Evolutionary conservation across 495 filamentous ascomycete genomes (phyloP).

Genomic region (Xylaria palmicola): DNA sequence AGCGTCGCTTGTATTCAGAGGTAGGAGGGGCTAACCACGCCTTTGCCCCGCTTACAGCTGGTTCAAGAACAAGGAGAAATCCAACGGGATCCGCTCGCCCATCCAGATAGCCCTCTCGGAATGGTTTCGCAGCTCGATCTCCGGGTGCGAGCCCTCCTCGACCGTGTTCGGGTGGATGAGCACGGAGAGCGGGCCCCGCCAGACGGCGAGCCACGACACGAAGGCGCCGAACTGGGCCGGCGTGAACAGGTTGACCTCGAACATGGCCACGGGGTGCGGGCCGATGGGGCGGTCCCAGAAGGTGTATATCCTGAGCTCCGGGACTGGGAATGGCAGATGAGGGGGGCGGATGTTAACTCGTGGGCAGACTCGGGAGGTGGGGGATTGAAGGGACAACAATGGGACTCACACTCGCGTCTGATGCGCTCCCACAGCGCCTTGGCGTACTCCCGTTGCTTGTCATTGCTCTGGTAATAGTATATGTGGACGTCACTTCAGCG

Average conservation of each 20-base stretch:
- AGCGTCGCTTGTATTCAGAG: background rate
- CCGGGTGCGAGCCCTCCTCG: constrained; percentile 28
- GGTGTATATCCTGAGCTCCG: constrained; percentile 79
- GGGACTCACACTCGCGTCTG: constrained; percentile 66
- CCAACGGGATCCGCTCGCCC: constrained; percentile 69
- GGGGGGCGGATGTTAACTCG: background rate
- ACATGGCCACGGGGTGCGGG: constrained; percentile 84
- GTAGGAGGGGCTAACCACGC: background rate
- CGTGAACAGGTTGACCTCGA: constrained; percentile 86
- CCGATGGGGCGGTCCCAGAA: constrained; percentile 77
- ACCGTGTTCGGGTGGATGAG: constrained; percentile 81
- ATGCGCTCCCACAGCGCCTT: constrained; percentile 74
- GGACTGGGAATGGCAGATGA: constrained; percentile 50
- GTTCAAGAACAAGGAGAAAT: constrained; percentile 29
- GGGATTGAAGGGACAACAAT: background rate
- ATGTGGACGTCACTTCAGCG: constrained; percentile 70
- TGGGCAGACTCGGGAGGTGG: background rate
- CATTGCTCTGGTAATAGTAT: constrained; percentile 70
- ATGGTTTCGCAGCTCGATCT: constrained; percentile 61
- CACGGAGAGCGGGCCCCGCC: constrained; percentile 76
- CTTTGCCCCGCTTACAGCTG: no score
- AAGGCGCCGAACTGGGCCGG: constrained; percentile 89
- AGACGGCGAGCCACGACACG: constrained; percentile 78
- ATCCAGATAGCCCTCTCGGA: constrained; percentile 83
- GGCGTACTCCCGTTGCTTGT: constrained; percentile 62